Evolutionary conservation across 306 rosid species (phyloP).

Genomic region (Cucumis cinereus): DNA sequence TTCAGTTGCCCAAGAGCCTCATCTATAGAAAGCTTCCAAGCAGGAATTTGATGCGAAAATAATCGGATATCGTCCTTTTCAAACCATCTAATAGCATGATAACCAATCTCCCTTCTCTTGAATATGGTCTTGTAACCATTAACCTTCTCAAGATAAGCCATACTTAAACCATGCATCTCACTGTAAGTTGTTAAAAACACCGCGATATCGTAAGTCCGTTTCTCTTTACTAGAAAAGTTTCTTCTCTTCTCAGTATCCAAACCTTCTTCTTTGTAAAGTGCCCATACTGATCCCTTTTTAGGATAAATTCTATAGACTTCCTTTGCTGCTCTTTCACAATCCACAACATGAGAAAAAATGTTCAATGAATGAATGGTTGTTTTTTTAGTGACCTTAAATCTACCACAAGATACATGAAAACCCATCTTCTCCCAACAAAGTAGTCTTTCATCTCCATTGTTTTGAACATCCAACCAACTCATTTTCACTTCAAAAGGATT

Average conservation of each 20-base stretch:
- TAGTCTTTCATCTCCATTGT: conserved; percentile 32
- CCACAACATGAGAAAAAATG: conserved; percentile 67
- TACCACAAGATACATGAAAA: conserved; percentile 63
- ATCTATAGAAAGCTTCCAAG: conserved; percentile 41
- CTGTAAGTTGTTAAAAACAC: conserved; percentile 57
- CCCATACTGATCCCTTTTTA: conserved; percentile 90
- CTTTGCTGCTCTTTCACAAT: conserved; percentile 52
- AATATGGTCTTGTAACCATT: conserved; percentile 69
- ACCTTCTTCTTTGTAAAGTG: conserved; percentile 40
- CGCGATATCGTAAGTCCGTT: conserved; percentile 43
- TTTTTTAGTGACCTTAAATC: conserved; percentile 45
- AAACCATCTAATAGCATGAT: conserved; percentile 51
- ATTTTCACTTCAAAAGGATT: conserved; percentile 65
- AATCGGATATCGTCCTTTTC: conserved; percentile 38
- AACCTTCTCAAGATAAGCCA: conserved; percentile 84
- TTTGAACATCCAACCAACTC: conserved; percentile 74
- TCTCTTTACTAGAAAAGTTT: conserved; percentile 17
- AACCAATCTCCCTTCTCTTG: conserved; percentile 65
- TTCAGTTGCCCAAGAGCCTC: conserved; percentile 46
- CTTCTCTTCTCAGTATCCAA: conserved; percentile 27
- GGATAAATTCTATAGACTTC: conserved; percentile 70
- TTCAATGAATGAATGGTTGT: conserved; percentile 39
- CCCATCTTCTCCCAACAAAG: conserved; percentile 40
- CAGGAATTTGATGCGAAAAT: conserved; percentile 85
- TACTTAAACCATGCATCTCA: conserved; percentile 65